Base-by-base conservation (phyloP, 1,284 basidiomycete genomes). In the Cutaneotrichosporon cavernicola region DNA sequence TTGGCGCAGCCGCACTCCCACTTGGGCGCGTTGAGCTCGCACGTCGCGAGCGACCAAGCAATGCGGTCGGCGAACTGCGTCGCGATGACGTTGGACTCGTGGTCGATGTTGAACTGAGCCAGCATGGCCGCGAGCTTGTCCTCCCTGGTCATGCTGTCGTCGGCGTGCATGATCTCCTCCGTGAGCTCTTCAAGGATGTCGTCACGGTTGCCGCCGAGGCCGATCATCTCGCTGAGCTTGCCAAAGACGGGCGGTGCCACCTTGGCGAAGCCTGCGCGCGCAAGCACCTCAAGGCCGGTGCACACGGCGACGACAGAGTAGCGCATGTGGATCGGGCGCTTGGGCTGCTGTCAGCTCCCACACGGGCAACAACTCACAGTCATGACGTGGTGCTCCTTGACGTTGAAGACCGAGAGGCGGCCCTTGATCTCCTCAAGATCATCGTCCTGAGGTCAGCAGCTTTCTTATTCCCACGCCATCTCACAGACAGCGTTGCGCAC, bases 81-180 rank as follows among this genome's bases (percentile, higher is more conserved):
- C 21, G 38, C 55, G 22, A 56, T 56, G 13, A 16, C 13, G 22
- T 38, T 38, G 38, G n/a, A 38, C 34, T 34, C 34, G 13, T 34
- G 34, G 22, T 56, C 38, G 21, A 56, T n/a, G 14, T 5, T 22
- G 22, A 56, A 38, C 13, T 14, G 9, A 22, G 5, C 26, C 18
- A 56, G 18, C 36, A 30, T 40, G 22, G 36, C 26, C 21, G 36
- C 34, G 10, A 55, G 7, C 18, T 36, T 36, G 34, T 36, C 53
- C 16, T 36, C 53, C 34, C 21, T 22, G 34, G 32, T 21, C 31
- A 21, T 32, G 53, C 10, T 11, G 31, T 56, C 53, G 36, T 30
- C 55, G 9, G 55, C 55, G 55, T 56, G 55, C 55, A 56, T 56
- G 55, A 21, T 43, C 55, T 56, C 38, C 38, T 56, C 55, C 2